Evolutionary conservation across 2,329 filamentous ascomycete genomes (phyloP), one percentile per base, ranked within the genome.

Genomic region (Aspergillus spinulosporus): DNA sequence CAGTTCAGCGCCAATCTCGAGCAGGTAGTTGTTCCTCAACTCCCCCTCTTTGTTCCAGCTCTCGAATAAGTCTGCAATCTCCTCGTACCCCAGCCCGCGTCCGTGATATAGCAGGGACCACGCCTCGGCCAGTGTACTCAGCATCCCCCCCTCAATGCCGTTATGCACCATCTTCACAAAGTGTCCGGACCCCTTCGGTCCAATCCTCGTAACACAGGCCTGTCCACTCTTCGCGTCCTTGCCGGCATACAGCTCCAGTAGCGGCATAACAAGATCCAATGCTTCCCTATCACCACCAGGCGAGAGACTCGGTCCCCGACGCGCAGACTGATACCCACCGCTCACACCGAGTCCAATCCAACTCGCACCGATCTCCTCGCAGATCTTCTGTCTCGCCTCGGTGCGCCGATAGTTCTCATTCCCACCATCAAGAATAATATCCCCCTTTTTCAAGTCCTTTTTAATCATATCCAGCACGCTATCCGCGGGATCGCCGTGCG

Each of bases 161-260:
- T 90, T 89, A 67, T 90, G 87, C 3, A 89, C 80, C 86, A 89
- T 90, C 75, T 90, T 90, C 40, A 89, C 85, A 64, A 86, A 90
- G 68, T 90, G 87, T 0, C 87, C 87, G 1, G 82, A 80, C 1
- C 87, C 86, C 0, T 82, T 82, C 1, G 82, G 80, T 0, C 87
- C 87, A 46, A 87, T 78, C 28, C 79, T 76, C 0, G 75, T 81
- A 0, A 87, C 84, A 62, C 86, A 89, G 0, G 85, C 79, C 8
- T 76, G 79, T 1, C 83, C 84, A 3, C 82, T 74, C 56, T 70
- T 71, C 36, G 74, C 73, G 54, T 86, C 85, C 63, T 86, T 88
- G 1, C 86, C 86, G 0, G 86, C 82, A 45, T 88, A 80, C 40
- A 77, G 81, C 59, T 82, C 72, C 1, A 89, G 72, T 9, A 89